These are phyloP conservation scores for Volutella citrinella DNA, from an alignment of 2,329 filamentous ascomycete species.

Conservation along the genomic window DNA sequence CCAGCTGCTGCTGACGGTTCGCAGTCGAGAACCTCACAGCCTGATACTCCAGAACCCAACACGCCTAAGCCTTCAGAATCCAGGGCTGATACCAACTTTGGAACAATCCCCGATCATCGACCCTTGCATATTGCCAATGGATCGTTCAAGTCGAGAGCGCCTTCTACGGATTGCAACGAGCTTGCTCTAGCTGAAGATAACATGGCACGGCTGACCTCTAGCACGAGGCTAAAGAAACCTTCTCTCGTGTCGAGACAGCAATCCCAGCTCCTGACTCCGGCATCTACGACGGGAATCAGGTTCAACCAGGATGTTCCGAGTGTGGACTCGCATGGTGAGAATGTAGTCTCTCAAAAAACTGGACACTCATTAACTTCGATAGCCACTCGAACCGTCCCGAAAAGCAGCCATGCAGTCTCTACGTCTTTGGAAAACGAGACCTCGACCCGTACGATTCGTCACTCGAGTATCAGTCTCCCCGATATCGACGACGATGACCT, in stretches of 20 bases:
- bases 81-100: conserved; percentile 6
- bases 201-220: conserved; percentile 46
- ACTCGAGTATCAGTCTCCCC: no score
- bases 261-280: conserved; percentile 41
- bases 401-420: conserved; percentile 20
- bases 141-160: conserved; percentile 17
- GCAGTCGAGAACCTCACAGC: conserved; percentile 23
- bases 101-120: conserved; percentile 2
- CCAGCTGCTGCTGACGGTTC: conserved; percentile 30
- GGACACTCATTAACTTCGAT: no score
- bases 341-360: no score
- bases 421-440: no score
- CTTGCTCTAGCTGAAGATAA: conserved; percentile 26
- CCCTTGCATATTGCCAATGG: conserved; percentile 18
- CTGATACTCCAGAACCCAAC: no score
- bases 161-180: conserved; percentile 23
- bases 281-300: conserved; percentile 19
- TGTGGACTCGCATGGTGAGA: no score
- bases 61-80: no score
- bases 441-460: no score
- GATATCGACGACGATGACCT: conserved; percentile 34
- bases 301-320: no score
- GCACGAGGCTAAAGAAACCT: conserved; percentile 42
- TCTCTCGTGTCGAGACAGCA: conserved; percentile 38
- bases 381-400: conserved; percentile 16